Base-by-base conservation (phyloP, 208 protist genomes). In the Trypanosoma theileri region DNA sequence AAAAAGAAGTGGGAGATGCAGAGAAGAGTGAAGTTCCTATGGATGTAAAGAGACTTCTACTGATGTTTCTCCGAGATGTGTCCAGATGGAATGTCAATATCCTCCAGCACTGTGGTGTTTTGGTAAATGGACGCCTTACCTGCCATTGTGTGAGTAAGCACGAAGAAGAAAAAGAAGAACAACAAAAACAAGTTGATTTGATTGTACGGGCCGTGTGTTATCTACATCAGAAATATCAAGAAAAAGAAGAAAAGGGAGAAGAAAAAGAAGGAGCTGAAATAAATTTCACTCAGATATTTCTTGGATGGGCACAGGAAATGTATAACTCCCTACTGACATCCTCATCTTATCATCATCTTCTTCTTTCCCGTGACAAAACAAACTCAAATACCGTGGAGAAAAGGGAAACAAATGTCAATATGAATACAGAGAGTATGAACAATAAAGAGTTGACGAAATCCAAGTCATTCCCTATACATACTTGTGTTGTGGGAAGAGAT, bases 241-340 rank as follows among this genome's bases (percentile, higher is more conserved):
- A 44, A 45, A 4, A 10, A 14, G 21, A 44, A 45, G 7, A 41
- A 35, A 17, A 45, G 35, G n/a, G 31, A 13, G 28, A 44, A 31
- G 51, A 59, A 40, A 31, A 46, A 28, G 21, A 48, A 41, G 51
- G 44, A 67, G 40, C 4, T 42, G 24, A 17, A 19, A 13, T 41
- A 12, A 41, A 59, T 24, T 14, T 72, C 9, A 58, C 59, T 16
- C 35, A 45, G n/a, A 41, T 72, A 40, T 4, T 65, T 41, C 8
- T 59, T 62, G 50, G 46, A 3, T 72, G 66, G 66, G 57, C 50
- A 17, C 4, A n/a, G 4, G 4, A 62, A 7, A 55, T 72, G 66
- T 31, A 72, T 51, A 40, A 21, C 19, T 21, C 42, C 16, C 40
- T 65, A 41, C 4, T 28, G 16, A 13, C 14, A 28, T 52, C 28